Evolutionary conservation across 2,329 filamentous ascomycete genomes (phyloP), one percentile per base, ranked within the genome.

Genomic region (Fusarium irregulare): DNA sequence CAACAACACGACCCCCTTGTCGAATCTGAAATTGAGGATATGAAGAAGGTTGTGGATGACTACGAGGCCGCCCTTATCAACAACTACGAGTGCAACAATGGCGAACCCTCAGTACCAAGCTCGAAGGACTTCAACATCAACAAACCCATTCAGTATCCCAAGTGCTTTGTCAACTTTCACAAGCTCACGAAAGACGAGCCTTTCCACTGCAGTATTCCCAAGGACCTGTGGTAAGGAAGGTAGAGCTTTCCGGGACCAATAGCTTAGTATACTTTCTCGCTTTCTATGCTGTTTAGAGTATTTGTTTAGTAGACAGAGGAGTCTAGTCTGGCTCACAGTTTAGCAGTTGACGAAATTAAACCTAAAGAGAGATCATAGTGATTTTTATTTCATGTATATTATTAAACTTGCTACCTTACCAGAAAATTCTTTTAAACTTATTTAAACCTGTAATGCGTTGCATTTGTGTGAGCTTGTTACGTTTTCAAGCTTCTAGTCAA

Each of bases 21-120:
- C 13, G 23, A 20, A 37, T 37, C 11, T 4, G n/a, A 54, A 16
- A 12, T 56, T 8, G 1, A 37, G 8, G n/a, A 14, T 25, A 50
- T 57, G 55, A 25, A 42, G 25, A 40, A 56, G 23, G 32, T 56
- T 23, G 54, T 56, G 6, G 42, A 48, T 16, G n/a, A 56, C n/a
- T 56, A 49, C 11, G 18, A 48, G 13, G 54, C 54, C 11, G 54
- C 45, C 6, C 45, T 50, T 12, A 57, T 50, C 16, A 57, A 57
- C 37, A 57, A 57, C 27, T 57, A 57, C n/a, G 55, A 57, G 25
- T 57, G 55, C 12, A 14, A 50, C 16, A 50, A 50, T 7, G 54
- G 44, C 13, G 10, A 56, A 6, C 54, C 54, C 21, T 56, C 44
- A 4, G 42, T 56, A 5, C 54, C 54, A 11, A 48, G 12, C 7